Evolutionary conservation across 2,329 filamentous ascomycete species (phyloP), one percentile per base, ranked within the genome.

Genomic region (Cordyceps cateniannulata): DNA sequence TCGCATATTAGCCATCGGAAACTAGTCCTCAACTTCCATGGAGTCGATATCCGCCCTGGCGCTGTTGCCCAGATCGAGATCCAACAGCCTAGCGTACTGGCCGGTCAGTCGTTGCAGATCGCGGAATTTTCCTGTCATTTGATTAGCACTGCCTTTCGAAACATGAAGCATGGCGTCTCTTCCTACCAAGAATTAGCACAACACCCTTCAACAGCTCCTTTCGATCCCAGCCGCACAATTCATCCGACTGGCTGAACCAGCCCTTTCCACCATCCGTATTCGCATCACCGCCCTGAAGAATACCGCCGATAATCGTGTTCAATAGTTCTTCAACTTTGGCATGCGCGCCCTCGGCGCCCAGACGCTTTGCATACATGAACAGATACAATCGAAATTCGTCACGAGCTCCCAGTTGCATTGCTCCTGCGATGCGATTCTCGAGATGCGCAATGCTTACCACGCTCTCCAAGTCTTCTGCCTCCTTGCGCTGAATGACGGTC

Each of bases 351-450:
- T 99, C 96, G 0, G 92, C 91, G 1, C 95, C 95, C 6, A 99
- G 84, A 0, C 95, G 87, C 77, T 97, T 98, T 3, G 93, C 93
- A 69, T 99, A 99, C 92, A 98, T 98, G 69, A 92, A 89, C n/a
- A 99, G 78, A 69, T 98, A 98, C 1, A 96, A 80, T 61, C 91
- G 86, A 76, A 98, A 99, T 72, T 99, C 95, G 62, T 98, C 93
- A 67, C 86, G 89, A 0, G 95, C 89, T 3, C 89, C 90, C 1
- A 99, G 78, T 62, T 91, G 88, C 70, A 96, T 77, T 0, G 95
- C 91, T 4, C 91, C 96, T 2, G 95, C 93, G 50, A 99, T 87
- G 44, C 96, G 85, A 69, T 97, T 98, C 73, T 99, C 95, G 14
- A 99, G 79, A 76, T 99, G 95, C 7, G 93, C 93, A 64, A 99